Conservation (phyloP, 306 rosid species). For the Lithocarpus polystachyus region DNA sequence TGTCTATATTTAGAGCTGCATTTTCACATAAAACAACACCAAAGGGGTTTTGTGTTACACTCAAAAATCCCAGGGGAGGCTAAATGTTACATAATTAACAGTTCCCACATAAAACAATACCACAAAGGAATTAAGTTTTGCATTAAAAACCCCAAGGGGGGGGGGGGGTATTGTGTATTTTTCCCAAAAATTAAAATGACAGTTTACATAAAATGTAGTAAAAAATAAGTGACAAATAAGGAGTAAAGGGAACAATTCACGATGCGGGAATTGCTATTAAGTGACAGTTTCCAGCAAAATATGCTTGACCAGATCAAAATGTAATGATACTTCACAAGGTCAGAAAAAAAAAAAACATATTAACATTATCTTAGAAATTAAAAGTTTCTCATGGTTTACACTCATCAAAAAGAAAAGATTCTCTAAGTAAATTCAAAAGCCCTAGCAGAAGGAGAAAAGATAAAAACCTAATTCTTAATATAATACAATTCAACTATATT, state of each 20-base stretch:
- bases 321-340: background rate
- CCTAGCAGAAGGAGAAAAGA: conserved; percentile 6
- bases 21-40: too few relatives aligned
- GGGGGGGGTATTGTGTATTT: too few relatives aligned
- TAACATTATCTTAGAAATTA: background rate
- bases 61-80: too few relatives aligned
- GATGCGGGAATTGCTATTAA: background rate
- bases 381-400: background rate
- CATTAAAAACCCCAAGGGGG: too few relatives aligned
- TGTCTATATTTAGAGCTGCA: too few relatives aligned
- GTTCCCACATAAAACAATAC: too few relatives aligned
- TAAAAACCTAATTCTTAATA: background rate
- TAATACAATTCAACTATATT: background rate
- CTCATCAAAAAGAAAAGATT: background rate
- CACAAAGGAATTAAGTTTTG: too few relatives aligned
- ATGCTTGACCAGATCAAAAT: background rate
- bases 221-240: background rate
- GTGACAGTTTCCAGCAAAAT: background rate
- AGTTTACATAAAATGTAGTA: background rate
- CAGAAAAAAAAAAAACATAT: background rate
- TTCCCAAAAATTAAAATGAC: background rate
- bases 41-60: too few relatives aligned
- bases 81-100: too few relatives aligned
- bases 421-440: background rate
- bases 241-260: background rate